These are phyloP conservation scores for Saitozyma sp. DNA, from an alignment of 768 basidiomycete genomes.

Conservation along the genomic window DNA sequence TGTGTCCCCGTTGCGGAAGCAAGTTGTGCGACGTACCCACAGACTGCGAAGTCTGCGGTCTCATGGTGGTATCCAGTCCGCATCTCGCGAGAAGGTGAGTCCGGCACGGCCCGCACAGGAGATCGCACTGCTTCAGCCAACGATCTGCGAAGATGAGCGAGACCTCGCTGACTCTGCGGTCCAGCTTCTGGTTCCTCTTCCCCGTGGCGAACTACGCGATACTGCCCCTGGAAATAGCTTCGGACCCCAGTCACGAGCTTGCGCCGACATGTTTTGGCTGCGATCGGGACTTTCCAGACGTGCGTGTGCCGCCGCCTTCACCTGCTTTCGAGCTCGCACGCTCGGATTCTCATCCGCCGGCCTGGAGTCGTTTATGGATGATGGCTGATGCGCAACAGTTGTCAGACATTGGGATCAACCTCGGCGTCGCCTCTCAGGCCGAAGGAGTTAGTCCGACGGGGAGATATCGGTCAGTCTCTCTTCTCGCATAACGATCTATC, in stretches of 20 bases:
- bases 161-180: constrained; percentile 2
- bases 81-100: constrained; percentile 84
- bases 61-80: constrained; percentile 97
- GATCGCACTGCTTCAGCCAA: too few species aligned
- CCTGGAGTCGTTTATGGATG: constrained; percentile 24
- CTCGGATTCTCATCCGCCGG: constrained; percentile 7
- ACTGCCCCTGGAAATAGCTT: constrained; percentile 10
- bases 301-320: constrained; percentile 36
- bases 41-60: constrained; percentile 92
- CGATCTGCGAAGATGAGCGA: not conserved
- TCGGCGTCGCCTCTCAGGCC: constrained; percentile 39
- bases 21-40: constrained; percentile 98
- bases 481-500: not conserved
- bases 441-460: constrained; percentile 81
- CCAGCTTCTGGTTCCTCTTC: constrained; percentile 63
- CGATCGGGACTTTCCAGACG: constrained; percentile 64
- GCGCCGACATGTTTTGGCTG: constrained; percentile 72
- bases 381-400: constrained; percentile 25
- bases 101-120: too few species aligned
- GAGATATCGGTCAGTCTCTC: constrained; percentile 65
- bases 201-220: constrained; percentile 76
- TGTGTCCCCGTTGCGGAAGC: constrained; percentile 88
- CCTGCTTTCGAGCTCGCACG: not conserved
- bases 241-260: constrained; percentile 29
- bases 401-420: constrained; percentile 22